Evolutionary conservation across 1,284 basidiomycete species (phyloP).

Genomic region (Ustilago shanxiensis): DNA sequence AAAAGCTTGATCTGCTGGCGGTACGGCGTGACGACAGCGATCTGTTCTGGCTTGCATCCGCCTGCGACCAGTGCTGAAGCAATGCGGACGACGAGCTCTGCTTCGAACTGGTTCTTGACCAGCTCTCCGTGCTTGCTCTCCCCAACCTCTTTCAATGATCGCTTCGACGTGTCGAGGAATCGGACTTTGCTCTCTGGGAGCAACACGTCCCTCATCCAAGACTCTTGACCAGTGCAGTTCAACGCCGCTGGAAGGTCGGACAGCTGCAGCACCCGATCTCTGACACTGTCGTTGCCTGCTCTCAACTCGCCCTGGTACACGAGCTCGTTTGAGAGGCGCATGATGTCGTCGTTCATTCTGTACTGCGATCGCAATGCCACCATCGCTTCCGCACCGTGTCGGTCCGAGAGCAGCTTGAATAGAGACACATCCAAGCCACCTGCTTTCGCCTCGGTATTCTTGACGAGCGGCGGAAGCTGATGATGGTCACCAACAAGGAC

Average conservation of each 20-base stretch:
- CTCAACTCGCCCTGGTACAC: slow-evolving; percentile 84
- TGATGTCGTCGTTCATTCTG: slow-evolving; percentile 96
- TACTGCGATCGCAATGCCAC: slow-evolving; percentile 89
- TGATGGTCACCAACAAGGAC: slow-evolving; percentile 96
- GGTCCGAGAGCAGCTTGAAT: slow-evolving; percentile 87
- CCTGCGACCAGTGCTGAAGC: slow-evolving; percentile 77
- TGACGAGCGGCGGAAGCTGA: slow-evolving; percentile 88
- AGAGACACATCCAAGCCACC: slow-evolving; percentile 90
- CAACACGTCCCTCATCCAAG: slow-evolving; percentile 78
- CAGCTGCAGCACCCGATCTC: slow-evolving; percentile 76
- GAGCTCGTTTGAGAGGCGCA: slow-evolving; percentile 89
- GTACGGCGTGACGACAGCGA: slow-evolving; percentile 91
- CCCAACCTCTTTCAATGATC: slow-evolving; percentile 80
- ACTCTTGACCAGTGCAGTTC: neutral
- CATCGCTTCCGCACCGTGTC: slow-evolving; percentile 82
- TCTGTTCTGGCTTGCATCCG: slow-evolving; percentile 79
- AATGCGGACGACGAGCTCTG: slow-evolving; percentile 75
- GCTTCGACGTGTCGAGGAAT: slow-evolving; percentile 87
- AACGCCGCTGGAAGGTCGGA: slow-evolving; percentile 69
- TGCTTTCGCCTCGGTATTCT: slow-evolving; percentile 79
- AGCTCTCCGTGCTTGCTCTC: slow-evolving; percentile 68
- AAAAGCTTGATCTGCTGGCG: slow-evolving; percentile 93
- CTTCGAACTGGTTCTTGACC: slow-evolving; percentile 82
- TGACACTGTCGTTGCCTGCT: slow-evolving; percentile 82
- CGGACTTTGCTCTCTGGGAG: slow-evolving; percentile 83